phyloP scores from a whole-genome alignment of 441 rosid species.

The Theobroma grandiflorum region DNA sequence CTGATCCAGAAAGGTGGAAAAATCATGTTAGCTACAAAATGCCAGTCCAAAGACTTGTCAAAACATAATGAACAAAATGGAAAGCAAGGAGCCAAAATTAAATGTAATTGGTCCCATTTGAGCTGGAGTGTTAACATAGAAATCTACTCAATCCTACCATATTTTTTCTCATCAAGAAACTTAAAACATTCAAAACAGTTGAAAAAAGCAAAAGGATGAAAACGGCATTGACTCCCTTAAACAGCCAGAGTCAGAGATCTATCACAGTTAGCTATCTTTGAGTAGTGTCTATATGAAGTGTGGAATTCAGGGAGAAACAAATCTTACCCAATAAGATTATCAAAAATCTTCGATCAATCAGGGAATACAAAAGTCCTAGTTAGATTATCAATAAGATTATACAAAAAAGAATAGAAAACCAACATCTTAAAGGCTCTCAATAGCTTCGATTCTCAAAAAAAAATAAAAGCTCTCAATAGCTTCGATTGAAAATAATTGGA shows the following conservation, averaged over 20 bases:
- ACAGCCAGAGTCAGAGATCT: neutral
- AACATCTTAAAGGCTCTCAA: neutral
- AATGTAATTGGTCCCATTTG: neutral
- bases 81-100: neutral
- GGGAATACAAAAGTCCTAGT: neutral
- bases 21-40: slow-evolving; percentile 1
- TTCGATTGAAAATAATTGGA: neutral
- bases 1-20: slow-evolving; percentile 46
- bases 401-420: neutral
- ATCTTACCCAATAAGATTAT: neutral
- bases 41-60: neutral
- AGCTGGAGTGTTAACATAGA: neutral
- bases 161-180: slow-evolving; percentile 9
- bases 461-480: neutral
- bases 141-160: neutral
- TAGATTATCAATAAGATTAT: neutral
- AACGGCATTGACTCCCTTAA: neutral
- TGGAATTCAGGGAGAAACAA: neutral
- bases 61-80: neutral
- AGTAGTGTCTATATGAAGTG: neutral
- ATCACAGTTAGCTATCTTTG: neutral
- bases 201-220: neutral
- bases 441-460: neutral
- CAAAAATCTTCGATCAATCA: neutral
- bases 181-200: neutral